phyloP scores from a whole-genome alignment of 352 stramenopile genomes.

The Pythium phragmiticola region DNA sequence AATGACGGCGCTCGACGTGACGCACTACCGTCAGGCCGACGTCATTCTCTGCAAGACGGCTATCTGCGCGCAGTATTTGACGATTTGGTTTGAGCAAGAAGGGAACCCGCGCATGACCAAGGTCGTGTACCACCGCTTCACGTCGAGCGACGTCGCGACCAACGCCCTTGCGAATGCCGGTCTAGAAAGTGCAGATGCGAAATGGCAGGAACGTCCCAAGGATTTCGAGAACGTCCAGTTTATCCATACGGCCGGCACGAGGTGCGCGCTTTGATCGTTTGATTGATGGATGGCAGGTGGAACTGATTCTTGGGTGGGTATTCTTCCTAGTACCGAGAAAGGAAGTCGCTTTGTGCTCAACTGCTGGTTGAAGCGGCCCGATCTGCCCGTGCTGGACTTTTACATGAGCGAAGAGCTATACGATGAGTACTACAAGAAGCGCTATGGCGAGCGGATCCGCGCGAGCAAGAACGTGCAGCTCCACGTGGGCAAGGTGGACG shows the following conservation, averaged over 20 bases:
- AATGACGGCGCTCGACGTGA: slow-evolving; percentile 48
- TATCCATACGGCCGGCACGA: slow-evolving; percentile 42
- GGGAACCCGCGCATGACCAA: slow-evolving; percentile 47
- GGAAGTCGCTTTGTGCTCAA: slow-evolving; percentile 46
- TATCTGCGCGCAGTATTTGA: slow-evolving; percentile 42
- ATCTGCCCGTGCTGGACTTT: slow-evolving; percentile 50
- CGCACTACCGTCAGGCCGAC: slow-evolving; percentile 49
- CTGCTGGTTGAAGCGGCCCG: slow-evolving; percentile 52
- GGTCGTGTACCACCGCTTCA: slow-evolving; percentile 62
- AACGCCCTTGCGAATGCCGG: not conserved
- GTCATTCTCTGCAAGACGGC: slow-evolving; percentile 62
- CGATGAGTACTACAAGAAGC: slow-evolving; percentile 5
- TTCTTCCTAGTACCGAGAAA: slow-evolving; percentile 40
- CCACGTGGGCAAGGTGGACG: slow-evolving; percentile 36
- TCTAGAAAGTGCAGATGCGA: not conserved
- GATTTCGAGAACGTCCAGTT: slow-evolving; percentile 49
- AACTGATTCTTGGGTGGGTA: not conserved
- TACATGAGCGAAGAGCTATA: slow-evolving; percentile 49
- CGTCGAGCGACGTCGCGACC: slow-evolving; percentile 45
- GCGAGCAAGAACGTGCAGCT: slow-evolving; percentile 33
- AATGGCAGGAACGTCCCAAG: slow-evolving; percentile 2
- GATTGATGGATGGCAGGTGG: not conserved
- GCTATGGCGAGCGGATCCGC: slow-evolving; percentile 8
- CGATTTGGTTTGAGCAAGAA: slow-evolving; percentile 54
- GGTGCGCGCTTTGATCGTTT: not conserved